A percentile compares a stretch with the other conserved stretches of the same genome.
phyloP scores from a whole-genome alignment of 305 asterid species.

The Plantago lanceolata region DNA sequence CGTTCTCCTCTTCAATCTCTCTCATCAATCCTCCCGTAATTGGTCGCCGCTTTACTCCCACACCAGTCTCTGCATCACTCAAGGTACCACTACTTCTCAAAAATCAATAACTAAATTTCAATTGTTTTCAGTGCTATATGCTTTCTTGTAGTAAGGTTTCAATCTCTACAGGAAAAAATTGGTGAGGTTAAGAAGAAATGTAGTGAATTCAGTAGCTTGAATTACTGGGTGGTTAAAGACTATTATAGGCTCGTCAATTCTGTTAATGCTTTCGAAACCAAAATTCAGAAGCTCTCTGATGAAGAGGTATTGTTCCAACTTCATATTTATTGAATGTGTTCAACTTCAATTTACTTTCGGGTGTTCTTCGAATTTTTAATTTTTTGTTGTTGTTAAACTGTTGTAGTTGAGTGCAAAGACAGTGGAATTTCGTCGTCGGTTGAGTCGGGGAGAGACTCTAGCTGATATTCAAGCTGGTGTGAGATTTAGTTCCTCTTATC shows the following conservation, averaged over 20 bases:
- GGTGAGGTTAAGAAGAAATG: conserved; percentile 56
- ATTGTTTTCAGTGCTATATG: not conserved
- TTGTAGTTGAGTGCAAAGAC: conserved; percentile 72
- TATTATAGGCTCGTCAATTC: conserved; percentile 72
- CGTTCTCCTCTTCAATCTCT: conserved; percentile 25
- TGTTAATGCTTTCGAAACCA: conserved; percentile 63
- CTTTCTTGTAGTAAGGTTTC: not conserved
- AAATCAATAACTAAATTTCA: not conserved
- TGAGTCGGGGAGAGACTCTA: conserved; percentile 63
- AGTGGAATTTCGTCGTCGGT: conserved; percentile 60
- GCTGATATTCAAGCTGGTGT: conserved; percentile 96
- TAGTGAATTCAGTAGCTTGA: conserved; percentile 68
- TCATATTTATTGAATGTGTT: conserved; percentile 1
- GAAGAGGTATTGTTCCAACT: conserved; percentile 47
- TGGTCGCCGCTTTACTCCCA: conserved; percentile 30
- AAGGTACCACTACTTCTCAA: conserved; percentile 41
- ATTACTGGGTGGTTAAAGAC: conserved; percentile 89
- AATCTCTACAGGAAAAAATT: conserved; percentile 47
- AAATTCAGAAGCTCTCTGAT: conserved; percentile 57
- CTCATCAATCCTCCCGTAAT: conserved; percentile 18
- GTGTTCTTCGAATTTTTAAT: conserved; percentile 9
- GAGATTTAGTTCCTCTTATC: not conserved
- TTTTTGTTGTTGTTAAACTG: conserved; percentile 11
- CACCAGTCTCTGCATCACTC: conserved; percentile 50
- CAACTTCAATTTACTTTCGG: conserved; percentile 8